A percentile compares a stretch with the other conserved stretches of the same genome.
phyloP scores from a whole-genome alignment of 2,329 filamentous ascomycete genomes.

The Fusarium oligoseptatum region DNA sequence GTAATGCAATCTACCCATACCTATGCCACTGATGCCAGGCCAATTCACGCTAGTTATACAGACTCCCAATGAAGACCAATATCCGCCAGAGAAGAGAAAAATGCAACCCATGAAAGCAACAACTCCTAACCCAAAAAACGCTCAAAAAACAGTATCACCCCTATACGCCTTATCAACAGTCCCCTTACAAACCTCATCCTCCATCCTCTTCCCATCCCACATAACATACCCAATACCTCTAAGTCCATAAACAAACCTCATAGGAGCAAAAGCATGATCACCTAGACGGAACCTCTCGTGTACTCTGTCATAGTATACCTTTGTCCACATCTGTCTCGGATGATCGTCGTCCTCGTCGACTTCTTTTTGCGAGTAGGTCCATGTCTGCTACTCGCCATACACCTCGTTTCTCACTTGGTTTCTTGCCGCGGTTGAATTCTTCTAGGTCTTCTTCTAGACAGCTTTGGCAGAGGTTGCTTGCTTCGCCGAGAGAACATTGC shows the following conservation, averaged over 20 bases:
- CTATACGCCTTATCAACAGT: constrained; percentile 34
- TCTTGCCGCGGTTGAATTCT: constrained; percentile 25
- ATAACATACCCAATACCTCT: constrained; percentile 39
- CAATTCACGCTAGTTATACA: background rate
- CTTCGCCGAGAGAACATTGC: constrained; percentile 25
- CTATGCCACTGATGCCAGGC: background rate
- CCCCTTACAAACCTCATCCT: constrained; percentile 28
- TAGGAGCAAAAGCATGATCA: constrained; percentile 27
- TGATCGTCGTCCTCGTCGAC: constrained; percentile 33
- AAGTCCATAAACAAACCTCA: constrained; percentile 37
- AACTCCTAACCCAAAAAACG: background rate
- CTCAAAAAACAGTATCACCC: constrained; percentile 35
- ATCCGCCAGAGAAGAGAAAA: background rate
- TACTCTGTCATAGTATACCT: constrained; percentile 31
- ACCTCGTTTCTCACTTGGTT: constrained; percentile 1
- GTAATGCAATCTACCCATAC: background rate
- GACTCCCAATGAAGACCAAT: background rate
- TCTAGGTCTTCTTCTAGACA: constrained; percentile 34
- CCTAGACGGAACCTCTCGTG: constrained; percentile 35
- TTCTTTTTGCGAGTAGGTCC: constrained; percentile 28
- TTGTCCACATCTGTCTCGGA: constrained; percentile 35
- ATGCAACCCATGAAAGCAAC: background rate
- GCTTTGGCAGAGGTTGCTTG: constrained; percentile 16
- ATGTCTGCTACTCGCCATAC: constrained; percentile 36
- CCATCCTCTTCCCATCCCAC: constrained; percentile 40